A percentile compares a stretch with the other conserved stretches of the same genome.
Conservation (phyloP, 352 stramenopile genomes). For the Labyrinthula sp. region DNA sequence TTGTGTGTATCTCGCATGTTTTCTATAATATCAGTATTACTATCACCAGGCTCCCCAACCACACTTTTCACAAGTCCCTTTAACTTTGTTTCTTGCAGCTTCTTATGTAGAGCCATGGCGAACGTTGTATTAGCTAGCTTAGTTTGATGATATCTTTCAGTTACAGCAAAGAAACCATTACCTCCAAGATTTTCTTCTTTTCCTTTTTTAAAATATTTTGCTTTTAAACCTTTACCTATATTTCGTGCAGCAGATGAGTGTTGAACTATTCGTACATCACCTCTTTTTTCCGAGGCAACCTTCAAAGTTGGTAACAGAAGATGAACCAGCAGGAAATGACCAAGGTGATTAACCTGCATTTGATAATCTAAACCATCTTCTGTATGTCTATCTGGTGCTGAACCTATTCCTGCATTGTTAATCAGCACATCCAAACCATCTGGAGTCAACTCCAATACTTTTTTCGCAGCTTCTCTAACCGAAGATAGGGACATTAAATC, state of each 20-base stretch:
- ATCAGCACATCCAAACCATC: conserved; percentile 3
- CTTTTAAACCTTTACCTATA: neutral
- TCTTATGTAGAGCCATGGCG: conserved; percentile 60
- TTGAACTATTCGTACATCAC: conserved; percentile 39
- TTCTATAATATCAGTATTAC: conserved; percentile 7
- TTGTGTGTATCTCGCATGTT: no score
- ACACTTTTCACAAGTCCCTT: conserved; percentile 12
- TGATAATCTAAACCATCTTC: conserved; percentile 40
- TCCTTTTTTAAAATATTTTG: conserved; percentile 26
- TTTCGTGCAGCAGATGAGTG: conserved; percentile 33
- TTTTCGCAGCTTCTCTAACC: conserved; percentile 32
- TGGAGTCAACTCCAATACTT: conserved; percentile 18
- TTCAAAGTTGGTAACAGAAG: conserved; percentile 36
- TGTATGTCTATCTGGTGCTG: conserved; percentile 33
- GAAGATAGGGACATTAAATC: conserved; percentile 37
- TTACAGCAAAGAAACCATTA: conserved; percentile 18
- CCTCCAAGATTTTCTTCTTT: conserved; percentile 38
- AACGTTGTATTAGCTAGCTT: conserved; percentile 83
- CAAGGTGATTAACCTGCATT: conserved; percentile 42
- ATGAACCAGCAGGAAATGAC: conserved; percentile 39
- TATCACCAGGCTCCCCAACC: conserved; percentile 3
- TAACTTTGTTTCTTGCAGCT: conserved; percentile 39
- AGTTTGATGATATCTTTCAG: conserved; percentile 57
- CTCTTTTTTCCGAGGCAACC: conserved; percentile 27
- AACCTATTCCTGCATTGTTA: conserved; percentile 38